A percentile compares a stretch with the other conserved stretches of the same genome.
phyloP scores from a whole-genome alignment of 2,329 filamentous ascomycete genomes.

The Blastomyces parvus region DNA sequence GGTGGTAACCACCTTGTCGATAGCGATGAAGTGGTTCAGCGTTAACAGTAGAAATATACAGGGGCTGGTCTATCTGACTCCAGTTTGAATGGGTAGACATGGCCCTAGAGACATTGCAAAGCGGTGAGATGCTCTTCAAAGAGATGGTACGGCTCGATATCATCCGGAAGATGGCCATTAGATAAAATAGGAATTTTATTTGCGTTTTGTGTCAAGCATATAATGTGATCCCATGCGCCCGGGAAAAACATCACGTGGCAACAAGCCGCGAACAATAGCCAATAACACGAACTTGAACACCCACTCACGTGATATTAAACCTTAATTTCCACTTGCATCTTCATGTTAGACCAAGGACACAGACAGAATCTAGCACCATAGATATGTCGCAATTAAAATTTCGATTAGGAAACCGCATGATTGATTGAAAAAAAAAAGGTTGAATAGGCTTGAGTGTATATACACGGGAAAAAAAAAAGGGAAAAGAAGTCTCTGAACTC shows the following conservation, averaged over 20 bases:
- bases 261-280: too few species aligned
- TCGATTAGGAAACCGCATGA: background rate
- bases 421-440: background rate
- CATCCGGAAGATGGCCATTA: background rate
- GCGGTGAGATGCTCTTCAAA: background rate
- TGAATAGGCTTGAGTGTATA: constrained; percentile 9
- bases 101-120: background rate
- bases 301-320: too few species aligned
- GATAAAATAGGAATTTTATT: background rate
- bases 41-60: constrained; percentile 11
- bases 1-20: constrained; percentile 26
- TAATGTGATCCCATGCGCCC: too few species aligned
- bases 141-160: background rate
- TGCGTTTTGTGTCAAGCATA: background rate
- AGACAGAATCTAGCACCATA: background rate
- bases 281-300: too few species aligned
- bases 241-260: too few species aligned
- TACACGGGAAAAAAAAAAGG: constrained; percentile 6
- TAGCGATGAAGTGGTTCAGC: constrained; percentile 21
- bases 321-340: too few species aligned
- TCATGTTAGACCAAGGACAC: background rate
- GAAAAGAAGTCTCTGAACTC: background rate
- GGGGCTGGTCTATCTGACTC: background rate
- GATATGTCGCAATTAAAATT: background rate
- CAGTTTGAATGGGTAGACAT: background rate